Evolutionary conservation across 2,329 filamentous ascomycete genomes (phyloP).

Genomic region (Nemania sp.): DNA sequence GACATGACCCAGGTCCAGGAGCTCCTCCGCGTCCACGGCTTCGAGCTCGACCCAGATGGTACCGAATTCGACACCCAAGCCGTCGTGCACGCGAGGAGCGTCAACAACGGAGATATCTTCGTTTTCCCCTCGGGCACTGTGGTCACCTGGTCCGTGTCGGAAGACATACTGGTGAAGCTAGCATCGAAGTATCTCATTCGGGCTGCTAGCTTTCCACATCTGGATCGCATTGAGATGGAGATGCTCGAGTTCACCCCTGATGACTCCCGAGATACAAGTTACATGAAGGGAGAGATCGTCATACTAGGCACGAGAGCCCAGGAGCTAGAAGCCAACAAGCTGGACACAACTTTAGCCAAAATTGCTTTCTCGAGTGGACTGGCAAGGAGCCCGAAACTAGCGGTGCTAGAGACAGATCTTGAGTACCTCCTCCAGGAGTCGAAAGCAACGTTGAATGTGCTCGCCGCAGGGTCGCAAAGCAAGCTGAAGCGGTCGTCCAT

Average conservation of each 20-base stretch:
- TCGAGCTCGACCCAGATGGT: slow-evolving; percentile 70
- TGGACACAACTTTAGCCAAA: slow-evolving; percentile 82
- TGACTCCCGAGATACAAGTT: slow-evolving; percentile 75
- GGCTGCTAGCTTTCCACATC: slow-evolving; percentile 80
- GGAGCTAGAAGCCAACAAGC: slow-evolving; percentile 53
- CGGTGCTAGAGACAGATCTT: slow-evolving; percentile 86
- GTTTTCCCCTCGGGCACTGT: slow-evolving; percentile 95
- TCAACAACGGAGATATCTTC: slow-evolving; percentile 85
- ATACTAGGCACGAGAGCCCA: slow-evolving; percentile 82
- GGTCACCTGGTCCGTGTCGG: slow-evolving; percentile 89
- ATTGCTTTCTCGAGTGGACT: slow-evolving; percentile 97
- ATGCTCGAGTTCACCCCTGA: slow-evolving; percentile 90
- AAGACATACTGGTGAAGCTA: slow-evolving; percentile 76
- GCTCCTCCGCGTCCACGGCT: slow-evolving; percentile 69
- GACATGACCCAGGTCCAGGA: slow-evolving; percentile 71
- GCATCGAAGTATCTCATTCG: slow-evolving; percentile 79
- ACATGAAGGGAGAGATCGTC: slow-evolving; percentile 88
- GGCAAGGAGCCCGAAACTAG: slow-evolving; percentile 91
- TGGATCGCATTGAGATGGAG: slow-evolving; percentile 81
- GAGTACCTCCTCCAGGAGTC: slow-evolving; percentile 89
- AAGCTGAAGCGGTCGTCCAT: slow-evolving; percentile 81
- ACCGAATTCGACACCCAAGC: slow-evolving; percentile 71
- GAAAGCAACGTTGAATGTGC: slow-evolving; percentile 80
- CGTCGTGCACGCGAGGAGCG: slow-evolving; percentile 71
- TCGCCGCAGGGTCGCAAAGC: slow-evolving; percentile 69